Evolutionary conservation across 768 basidiomycete genomes (phyloP).

Genomic region (Xerocomellus chrysenteron): DNA sequence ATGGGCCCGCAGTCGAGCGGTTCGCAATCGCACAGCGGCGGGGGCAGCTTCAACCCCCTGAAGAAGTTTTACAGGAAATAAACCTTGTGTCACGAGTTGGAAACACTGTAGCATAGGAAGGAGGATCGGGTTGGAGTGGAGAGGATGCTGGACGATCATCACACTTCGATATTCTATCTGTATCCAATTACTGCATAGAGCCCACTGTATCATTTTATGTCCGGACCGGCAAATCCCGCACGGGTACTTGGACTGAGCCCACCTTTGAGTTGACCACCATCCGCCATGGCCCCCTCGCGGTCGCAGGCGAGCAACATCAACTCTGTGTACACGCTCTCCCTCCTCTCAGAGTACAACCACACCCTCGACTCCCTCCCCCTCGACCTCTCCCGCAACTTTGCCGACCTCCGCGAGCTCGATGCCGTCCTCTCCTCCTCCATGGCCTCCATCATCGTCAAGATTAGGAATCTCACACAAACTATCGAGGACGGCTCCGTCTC

Average conservation of each 20-base stretch:
- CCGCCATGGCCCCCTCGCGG: constrained; percentile 38
- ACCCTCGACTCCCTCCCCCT: constrained; percentile 90
- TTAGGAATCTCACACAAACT: constrained; percentile 70
- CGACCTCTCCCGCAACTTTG: constrained; percentile 91
- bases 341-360: constrained; percentile 85
- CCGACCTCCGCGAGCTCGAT: constrained; percentile 97
- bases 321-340: constrained; percentile 60
- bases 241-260: background rate
- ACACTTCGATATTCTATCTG: constrained; percentile 24
- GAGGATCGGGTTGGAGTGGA: background rate
- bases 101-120: constrained; percentile 30
- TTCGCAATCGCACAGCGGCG: constrained; percentile 24
- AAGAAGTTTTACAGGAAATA: constrained; percentile 39
- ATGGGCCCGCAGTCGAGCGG: constrained; percentile 24
- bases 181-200: constrained; percentile 23
- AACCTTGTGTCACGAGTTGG: constrained; percentile 1
- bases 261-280: constrained; percentile 16
- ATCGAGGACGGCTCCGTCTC: constrained; percentile 60
- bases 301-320: constrained; percentile 33
- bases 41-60: constrained; percentile 28
- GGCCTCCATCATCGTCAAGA: constrained; percentile 74
- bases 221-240: constrained; percentile 34
- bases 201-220: constrained; percentile 16
- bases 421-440: constrained; percentile 93
- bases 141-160: background rate